These are phyloP conservation scores for Albifimbria verrucaria DNA, from an alignment of 2,329 filamentous ascomycete species.

Conservation along the genomic window DNA sequence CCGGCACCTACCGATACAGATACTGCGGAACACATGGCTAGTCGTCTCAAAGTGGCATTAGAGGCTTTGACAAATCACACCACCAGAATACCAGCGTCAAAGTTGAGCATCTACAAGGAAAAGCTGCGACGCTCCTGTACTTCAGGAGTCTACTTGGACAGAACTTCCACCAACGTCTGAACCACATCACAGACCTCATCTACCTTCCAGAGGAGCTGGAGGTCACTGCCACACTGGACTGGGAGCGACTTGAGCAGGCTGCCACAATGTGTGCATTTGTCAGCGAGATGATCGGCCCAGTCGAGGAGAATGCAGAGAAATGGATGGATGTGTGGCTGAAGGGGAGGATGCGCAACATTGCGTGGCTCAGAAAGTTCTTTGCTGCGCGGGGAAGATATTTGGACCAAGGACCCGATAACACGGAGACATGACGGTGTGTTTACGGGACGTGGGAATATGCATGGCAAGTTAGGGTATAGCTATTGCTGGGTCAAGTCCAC, in stretches of 20 bases:
- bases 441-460: too few relatives aligned
- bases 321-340: slow-evolving; percentile 19
- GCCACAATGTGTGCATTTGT: slow-evolving; percentile 22
- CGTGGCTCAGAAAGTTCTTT: slow-evolving; percentile 18
- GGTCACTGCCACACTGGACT: slow-evolving; percentile 18
- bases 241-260: slow-evolving; percentile 20
- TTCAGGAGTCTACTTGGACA: slow-evolving; percentile 8
- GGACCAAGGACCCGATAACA: neutral
- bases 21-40: neutral
- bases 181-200: slow-evolving; percentile 19
- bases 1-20: too few relatives aligned
- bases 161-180: slow-evolving; percentile 16
- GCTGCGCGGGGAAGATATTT: neutral
- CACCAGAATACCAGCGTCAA: slow-evolving; percentile 12
- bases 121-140: slow-evolving; percentile 15
- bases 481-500: too few relatives aligned
- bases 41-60: neutral
- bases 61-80: neutral
- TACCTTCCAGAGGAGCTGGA: slow-evolving; percentile 24
- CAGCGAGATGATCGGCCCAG: slow-evolving; percentile 17
- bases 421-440: slow-evolving; percentile 1
- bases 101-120: slow-evolving; percentile 18
- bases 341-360: slow-evolving; percentile 19
- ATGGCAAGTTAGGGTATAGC: too few relatives aligned
- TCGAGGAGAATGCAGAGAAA: slow-evolving; percentile 15